Evolutionary conservation across 352 stramenopile genomes (phyloP).

Genomic region (Phytophthora lateralis): DNA sequence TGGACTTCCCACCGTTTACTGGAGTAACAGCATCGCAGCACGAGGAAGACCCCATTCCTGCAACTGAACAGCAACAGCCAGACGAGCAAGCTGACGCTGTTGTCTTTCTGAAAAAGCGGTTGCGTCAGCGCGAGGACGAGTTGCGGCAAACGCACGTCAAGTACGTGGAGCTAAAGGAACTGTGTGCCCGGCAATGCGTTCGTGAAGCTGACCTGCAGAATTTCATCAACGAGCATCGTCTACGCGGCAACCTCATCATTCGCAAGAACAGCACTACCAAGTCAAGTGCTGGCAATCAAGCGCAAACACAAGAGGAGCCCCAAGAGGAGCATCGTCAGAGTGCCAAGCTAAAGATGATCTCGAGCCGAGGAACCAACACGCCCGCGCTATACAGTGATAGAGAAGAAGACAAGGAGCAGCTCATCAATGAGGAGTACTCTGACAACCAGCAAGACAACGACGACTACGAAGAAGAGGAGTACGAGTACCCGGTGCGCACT

Average conservation of each 20-base stretch:
- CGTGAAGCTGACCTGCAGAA: constrained; percentile 79
- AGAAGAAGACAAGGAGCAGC: constrained; percentile 17
- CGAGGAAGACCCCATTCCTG: constrained; percentile 11
- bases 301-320: constrained; percentile 15
- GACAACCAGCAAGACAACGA: constrained; percentile 35
- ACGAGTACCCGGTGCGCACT: constrained; percentile 38
- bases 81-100: constrained; percentile 39
- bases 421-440: constrained; percentile 28
- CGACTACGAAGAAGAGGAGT: constrained; percentile 25
- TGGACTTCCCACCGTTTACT: constrained; percentile 59
- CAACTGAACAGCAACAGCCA: constrained; percentile 7
- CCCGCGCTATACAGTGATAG: constrained; percentile 23
- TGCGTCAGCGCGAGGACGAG: constrained; percentile 67
- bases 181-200: constrained; percentile 78
- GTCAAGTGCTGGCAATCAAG: constrained; percentile 27
- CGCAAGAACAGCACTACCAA: constrained; percentile 35
- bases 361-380: constrained; percentile 35
- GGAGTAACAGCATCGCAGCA: constrained; percentile 7
- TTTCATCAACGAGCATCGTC: constrained; percentile 81
- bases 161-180: constrained; percentile 76
- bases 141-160: constrained; percentile 61
- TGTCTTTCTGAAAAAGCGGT: constrained; percentile 61
- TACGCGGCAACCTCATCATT: constrained; percentile 73
- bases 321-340: constrained; percentile 14
- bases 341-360: constrained; percentile 23